These are phyloP conservation scores for Aspergillus fischeri DNA, from an alignment of 2,329 filamentous ascomycete genomes.

Conservation along the genomic window DNA sequence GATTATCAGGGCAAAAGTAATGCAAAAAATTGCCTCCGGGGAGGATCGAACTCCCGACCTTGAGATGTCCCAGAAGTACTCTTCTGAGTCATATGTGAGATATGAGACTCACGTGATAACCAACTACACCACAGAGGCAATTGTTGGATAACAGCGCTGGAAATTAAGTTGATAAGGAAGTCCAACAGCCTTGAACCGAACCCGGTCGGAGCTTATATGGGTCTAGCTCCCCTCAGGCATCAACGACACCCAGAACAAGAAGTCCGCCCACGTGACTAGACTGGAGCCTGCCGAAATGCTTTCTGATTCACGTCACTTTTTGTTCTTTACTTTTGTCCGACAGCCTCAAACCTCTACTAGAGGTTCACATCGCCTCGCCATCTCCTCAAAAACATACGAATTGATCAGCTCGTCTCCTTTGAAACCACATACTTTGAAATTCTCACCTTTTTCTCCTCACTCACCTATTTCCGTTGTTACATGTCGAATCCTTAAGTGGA, in stretches of 20 bases:
- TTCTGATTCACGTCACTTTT: conserved; percentile 32
- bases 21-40: neutral
- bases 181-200: too few relatives aligned
- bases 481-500: conserved; percentile 17
- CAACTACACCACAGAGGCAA: neutral
- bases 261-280: conserved; percentile 6
- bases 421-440: neutral
- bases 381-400: neutral
- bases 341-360: neutral
- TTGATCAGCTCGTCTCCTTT: too few relatives aligned
- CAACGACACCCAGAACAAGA: conserved; percentile 2
- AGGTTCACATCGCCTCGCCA: neutral
- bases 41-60: neutral
- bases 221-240: neutral
- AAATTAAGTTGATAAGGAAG: neutral
- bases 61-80: neutral
- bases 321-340: neutral
- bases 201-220: neutral
- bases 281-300: conserved; percentile 8
- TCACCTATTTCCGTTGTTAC: conserved; percentile 6
- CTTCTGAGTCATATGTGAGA: neutral
- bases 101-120: conserved; percentile 14
- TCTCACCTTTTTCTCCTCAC: neutral
- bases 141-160: neutral
- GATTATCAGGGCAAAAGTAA: neutral